Conservation (phyloP, 345 rosid species). For the Camelina laxa region DNA sequence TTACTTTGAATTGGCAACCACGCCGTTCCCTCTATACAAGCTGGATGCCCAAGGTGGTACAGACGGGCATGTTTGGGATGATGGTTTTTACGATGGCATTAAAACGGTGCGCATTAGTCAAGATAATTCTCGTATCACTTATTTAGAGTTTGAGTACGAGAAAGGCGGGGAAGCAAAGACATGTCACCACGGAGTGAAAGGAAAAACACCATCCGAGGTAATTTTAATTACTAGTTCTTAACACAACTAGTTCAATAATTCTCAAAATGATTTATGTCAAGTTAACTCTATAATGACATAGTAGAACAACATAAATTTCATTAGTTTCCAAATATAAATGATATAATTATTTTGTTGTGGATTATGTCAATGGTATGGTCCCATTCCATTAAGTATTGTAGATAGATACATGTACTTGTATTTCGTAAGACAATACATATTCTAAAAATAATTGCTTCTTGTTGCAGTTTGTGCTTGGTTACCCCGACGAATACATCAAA, state of each 20-base stretch:
- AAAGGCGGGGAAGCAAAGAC: not conserved
- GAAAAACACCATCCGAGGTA: conserved; percentile 30
- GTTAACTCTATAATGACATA: too few species aligned
- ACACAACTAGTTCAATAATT: not conserved
- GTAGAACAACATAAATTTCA: not conserved
- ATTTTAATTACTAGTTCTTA: not conserved
- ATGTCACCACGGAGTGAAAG: conserved; percentile 29
- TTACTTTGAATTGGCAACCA: conserved; percentile 4
- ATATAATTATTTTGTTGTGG: not conserved
- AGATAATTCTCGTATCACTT: conserved; percentile 35
- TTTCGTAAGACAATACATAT: not conserved
- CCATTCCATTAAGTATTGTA: not conserved
- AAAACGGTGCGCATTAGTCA: conserved; percentile 21
- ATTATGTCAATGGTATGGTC: not conserved
- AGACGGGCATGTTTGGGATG: conserved; percentile 34
- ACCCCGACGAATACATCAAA: conserved; percentile 32
- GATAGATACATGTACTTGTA: not conserved
- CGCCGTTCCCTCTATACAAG: conserved; percentile 27
- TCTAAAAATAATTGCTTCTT: not conserved
- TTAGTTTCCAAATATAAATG: not conserved
- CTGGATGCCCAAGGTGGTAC: conserved; percentile 35
- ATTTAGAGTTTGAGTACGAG: conserved; percentile 33
- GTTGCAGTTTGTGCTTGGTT: conserved; percentile 32
- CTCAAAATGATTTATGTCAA: not conserved
- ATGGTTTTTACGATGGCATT: conserved; percentile 22